Evolutionary conservation across 1,284 basidiomycete genomes (phyloP), one percentile per base, ranked within the genome.

Genomic region (Cryptococcus sp.): DNA sequence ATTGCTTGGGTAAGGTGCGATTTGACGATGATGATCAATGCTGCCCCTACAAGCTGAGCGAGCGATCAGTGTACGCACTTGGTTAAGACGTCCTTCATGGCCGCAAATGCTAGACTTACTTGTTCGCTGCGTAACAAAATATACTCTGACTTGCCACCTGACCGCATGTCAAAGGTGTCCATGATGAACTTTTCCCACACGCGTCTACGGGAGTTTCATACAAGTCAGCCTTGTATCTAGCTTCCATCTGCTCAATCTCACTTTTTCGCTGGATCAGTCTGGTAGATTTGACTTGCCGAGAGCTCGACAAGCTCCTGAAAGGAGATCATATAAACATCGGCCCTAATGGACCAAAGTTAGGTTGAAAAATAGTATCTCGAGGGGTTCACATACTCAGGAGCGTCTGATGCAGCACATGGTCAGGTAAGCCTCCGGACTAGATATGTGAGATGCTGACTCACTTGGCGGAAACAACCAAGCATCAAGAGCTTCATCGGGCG

Each of bases 251-350:
- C 5, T 5, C 30, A 27, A 35, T 22, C 81, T 16, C 52, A 88
- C 91, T 86, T 86, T 81, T 94, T 95, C 68, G 93, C 93, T 0
- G 94, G 93, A 78, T 99, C 96, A 3, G 95, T 91, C 73, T 96
- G 91, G 20, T 95, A 84, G 52, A 99, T 97, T 76, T 98, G 94
- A 72, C 96, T 92, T 5, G 96, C 92, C 6, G 91, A 97, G 45
- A 99, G 83, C 41, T 93, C 93, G 0, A 99, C 96, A 54, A 99
- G 93, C 78, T 99, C 96, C 78, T 99, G 96, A 72, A 99, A 97
- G 1, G 90, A 91, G 35, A 97, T 80, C n/a, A 87, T 87, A 71
- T 95, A 88, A 58, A 97, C 85, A 73, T 96, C 93, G 8, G 93
- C 91, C 48, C 91, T 93, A 51, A 3, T 17, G 5, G 30, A 45